A percentile compares a stretch with the other conserved stretches of the same genome.
Evolutionary conservation across 441 rosid species (phyloP).

Genomic region (Mallotus repandus): DNA sequence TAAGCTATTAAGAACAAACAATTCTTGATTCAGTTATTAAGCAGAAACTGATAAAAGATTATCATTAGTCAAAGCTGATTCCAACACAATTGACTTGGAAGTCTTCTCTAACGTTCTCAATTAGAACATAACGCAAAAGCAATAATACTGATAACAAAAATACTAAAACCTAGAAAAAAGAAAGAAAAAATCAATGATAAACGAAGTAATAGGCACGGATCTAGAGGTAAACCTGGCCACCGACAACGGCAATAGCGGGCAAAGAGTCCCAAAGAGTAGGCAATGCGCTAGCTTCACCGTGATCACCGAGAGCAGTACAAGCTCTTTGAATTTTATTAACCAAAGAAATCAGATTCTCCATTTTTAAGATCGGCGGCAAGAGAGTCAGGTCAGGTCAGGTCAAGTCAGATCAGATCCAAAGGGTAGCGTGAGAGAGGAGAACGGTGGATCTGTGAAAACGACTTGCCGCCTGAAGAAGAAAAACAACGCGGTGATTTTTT

Average conservation of each 20-base stretch:
- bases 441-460: background rate
- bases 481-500: too few relatives aligned
- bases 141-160: background rate
- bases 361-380: constrained; percentile 16
- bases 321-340: constrained; percentile 98
- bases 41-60: background rate
- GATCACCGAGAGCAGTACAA: constrained; percentile 97
- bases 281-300: constrained; percentile 84
- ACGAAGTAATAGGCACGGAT: constrained; percentile 1
- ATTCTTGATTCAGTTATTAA: background rate
- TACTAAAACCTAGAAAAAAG: background rate
- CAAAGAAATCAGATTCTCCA: constrained; percentile 90
- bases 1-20: background rate
- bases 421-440: too few relatives aligned
- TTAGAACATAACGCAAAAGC: background rate
- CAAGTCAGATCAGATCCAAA: constrained; percentile 34
- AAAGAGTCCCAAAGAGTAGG: constrained; percentile 98
- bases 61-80: constrained; percentile 1
- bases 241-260: constrained; percentile 97
- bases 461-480: background rate
- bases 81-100: background rate
- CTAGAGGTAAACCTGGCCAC: constrained; percentile 72
- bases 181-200: background rate
- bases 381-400: constrained; percentile 25
- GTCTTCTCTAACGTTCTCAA: background rate